Base-by-base conservation (phyloP, 768 basidiomycete genomes). In the Cystofilobasidium capitatum region DNA sequence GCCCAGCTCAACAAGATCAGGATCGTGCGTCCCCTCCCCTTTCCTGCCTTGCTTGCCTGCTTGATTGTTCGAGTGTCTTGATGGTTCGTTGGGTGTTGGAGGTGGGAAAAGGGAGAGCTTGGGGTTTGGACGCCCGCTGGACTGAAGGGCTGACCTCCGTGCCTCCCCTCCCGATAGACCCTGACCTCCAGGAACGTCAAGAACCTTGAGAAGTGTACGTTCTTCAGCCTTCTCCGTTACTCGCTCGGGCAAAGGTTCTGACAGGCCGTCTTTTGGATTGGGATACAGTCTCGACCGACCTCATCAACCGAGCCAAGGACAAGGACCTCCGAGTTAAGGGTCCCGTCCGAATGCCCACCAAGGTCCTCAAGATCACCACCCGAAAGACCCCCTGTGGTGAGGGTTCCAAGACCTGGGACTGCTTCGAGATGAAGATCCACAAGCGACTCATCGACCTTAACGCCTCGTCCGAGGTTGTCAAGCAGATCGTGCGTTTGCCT, bases 401-500 rank as follows among this genome's bases (percentile, higher is more conserved):
- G 81, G 96, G 96, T 83, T 97, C 96, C 74, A 99, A 99, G 87
- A 99, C 96, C 77, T 99, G 96, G 96, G 96, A 99, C 81, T 86
- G 90, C 75, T 98, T 92, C 81, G 94, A 99, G 81, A 87, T 99
- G 81, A 93, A 93, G 83, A 83, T 99, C 70, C 94, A 99, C 87
- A 99, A 99, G 83, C 89, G 96, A 76, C 84, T 99, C 78, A 98
- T 99, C 76, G 96, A 99, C 83, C 82, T 99, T 73, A 91, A 94
- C 83, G 93, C 96, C 61, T 94, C 93, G 71, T 89, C 89, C 78
- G 96, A 98, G 81, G 88, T 97, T 73, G 96, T 99, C 82, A 99
- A 98, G 85, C 94, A 98, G 81, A 99, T 99, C 76, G 94, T 97
- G 73, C 76, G 91, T 82, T 26, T 8, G 13, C 29, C 24, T 2